Base-by-base conservation (phyloP, 2,329 filamentous ascomycete species). In the Aureobasidium sp. region DNA sequence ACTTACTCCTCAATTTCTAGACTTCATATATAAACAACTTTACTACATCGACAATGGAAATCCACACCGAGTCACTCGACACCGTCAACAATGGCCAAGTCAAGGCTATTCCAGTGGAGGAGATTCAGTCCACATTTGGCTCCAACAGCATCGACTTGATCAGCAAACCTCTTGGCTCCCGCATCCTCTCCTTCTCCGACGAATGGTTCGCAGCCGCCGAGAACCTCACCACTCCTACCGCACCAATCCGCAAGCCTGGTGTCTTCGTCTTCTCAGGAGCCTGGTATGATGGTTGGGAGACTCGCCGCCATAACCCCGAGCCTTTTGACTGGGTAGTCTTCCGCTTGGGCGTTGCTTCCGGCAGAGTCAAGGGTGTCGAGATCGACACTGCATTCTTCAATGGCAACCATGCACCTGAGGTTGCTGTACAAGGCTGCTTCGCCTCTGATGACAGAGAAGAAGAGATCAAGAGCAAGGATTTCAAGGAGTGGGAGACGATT, bases 341-440 rank as follows among this genome's bases (percentile, higher is more conserved):
- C 63, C 77, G 81, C 48, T 77, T 86, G 0, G 83, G 83, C n/a
- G 81, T 83, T 0, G 78, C 87, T 10, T 89, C 86, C 1, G 90
- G 89, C 51, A 87, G 81, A 17, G 83, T 93, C 32, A 81, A 84
- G 64, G 90, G 90, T 17, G 78, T 92, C 52, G 90, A 93, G 76
- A 81, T 93, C 66, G 89, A 93, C 75, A 93, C 90, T 2, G 85
- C 88, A 55, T 90, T 87, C 78, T 94, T 93, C 80, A 86, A 83
- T 64, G 90, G 90, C 64, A 93, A 93, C 76, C 87, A 93, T 71
- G 90, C 89, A 7, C 89, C 89, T 0, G 87, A 86, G 66, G 84
- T 92, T 69, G 89, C 86, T 0, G 87, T 94, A 20, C 86, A 93
- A 72, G 90, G 88, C 50, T 85, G 85, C 72, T 91, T 90, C 76